Evolutionary conservation across 345 rosid species (phyloP).

Genomic region (rapeseed (Brassica napus)): Da-Ae NC_063451.1:27636501-27637000

Average conservation of each 20-base stretch:
- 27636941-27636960: background rate
- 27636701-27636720: background rate
- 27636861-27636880: background rate
- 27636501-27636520: background rate
- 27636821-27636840: background rate
- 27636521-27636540: constrained; percentile 6
- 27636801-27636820: background rate
- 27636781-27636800: background rate
- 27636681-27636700: background rate
- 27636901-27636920: background rate
- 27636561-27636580: constrained; percentile 41
- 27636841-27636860: background rate
- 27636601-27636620: background rate
- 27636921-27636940: constrained; percentile 6
- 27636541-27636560: constrained; percentile 40
- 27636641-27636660: background rate
- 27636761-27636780: constrained; percentile 2
- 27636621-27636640: background rate
- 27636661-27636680: constrained; percentile 24
- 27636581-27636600: constrained; percentile 29
- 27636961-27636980: background rate
- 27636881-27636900: background rate
- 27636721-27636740: background rate
- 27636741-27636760: constrained; percentile 36
- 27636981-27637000: background rate